Base-by-base conservation (phyloP, 345 rosid species). In the Populus simonii region DNA sequence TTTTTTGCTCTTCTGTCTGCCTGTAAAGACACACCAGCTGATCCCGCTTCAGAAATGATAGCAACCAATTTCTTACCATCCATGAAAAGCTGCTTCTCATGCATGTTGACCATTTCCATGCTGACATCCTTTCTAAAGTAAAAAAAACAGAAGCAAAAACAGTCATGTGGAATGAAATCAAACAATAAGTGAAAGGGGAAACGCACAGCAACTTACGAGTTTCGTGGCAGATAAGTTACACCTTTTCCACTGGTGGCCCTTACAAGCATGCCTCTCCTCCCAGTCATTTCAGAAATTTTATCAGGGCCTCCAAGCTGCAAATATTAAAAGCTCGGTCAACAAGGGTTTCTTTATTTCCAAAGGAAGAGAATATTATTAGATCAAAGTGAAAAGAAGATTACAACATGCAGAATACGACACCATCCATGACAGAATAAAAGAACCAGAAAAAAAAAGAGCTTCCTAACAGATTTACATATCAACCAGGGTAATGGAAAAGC, bases 21-120 rank as follows among this genome's bases (percentile, higher is more conserved):
- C 87, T 96, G 99, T 87, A 96, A 84, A 36, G 99, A 96, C 67
- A 96, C 99, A 79, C 98, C 99, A 77, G 99, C 99, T 59, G 98
- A 96, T 74, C 99, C 99, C 77, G 99, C 99, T 88, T 96, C 99
- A 38, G 99, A 96, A 81, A 96, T 96, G 78, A 96, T 87, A 61
- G 99, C 99, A 82, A 90, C 96, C 15, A 85, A 87, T 79, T 93
- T 96, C 88, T 93, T 93, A 73, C 99, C 94, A 80, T 93, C 98
- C 99, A 96, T 96, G 86, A 96, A 96, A 78, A 88, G 92, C 88
- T 96, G 94, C 84, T 96, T 96, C 84, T 93, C 99, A 53, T 92
- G 92, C 99, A 96, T 96, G 87, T 96, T 96, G 79, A 96, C 99
- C 99, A 96, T 96, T 86, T 96, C 99, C 99, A 96, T 90, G 39